Conservation (phyloP, 2,329 filamentous ascomycete species). For the Aspergillus persii region DNA sequence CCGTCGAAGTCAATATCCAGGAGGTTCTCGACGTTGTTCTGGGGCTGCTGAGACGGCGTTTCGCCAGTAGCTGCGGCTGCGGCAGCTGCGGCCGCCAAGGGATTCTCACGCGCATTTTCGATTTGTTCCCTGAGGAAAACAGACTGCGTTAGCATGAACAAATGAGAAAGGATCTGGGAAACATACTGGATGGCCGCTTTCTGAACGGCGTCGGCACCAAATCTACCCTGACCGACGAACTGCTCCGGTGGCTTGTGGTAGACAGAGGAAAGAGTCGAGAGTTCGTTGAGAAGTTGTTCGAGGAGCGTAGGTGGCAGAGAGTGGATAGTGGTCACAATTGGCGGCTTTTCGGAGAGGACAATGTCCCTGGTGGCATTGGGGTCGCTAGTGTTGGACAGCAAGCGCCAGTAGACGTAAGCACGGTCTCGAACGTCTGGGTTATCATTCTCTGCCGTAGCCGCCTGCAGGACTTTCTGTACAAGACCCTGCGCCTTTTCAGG, state of each 20-base stretch:
- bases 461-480: slow-evolving; percentile 91
- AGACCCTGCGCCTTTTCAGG: slow-evolving; percentile 86
- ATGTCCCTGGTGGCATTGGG: slow-evolving; percentile 89
- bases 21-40: slow-evolving; percentile 88
- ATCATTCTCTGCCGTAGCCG: slow-evolving; percentile 90
- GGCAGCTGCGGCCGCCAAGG: slow-evolving; percentile 78
- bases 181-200: slow-evolving; percentile 82
- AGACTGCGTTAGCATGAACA: slow-evolving; percentile 17
- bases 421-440: slow-evolving; percentile 96
- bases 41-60: slow-evolving; percentile 49
- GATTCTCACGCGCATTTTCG: slow-evolving; percentile 88
- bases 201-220: slow-evolving; percentile 90
- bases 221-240: slow-evolving; percentile 94
- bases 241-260: slow-evolving; percentile 98
- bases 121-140: slow-evolving; percentile 66
- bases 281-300: slow-evolving; percentile 84
- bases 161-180: not conserved
- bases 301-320: slow-evolving; percentile 79
- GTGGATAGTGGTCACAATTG: slow-evolving; percentile 91
- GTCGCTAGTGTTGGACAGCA: slow-evolving; percentile 77
- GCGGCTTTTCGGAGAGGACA: slow-evolving; percentile 88
- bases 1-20: slow-evolving; percentile 97
- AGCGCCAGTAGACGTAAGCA: slow-evolving; percentile 97
- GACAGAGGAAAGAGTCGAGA: slow-evolving; percentile 92
- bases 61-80: slow-evolving; percentile 60